These are phyloP conservation scores for Acacia concinna DNA, from an alignment of 331 rosid genomes.

Conservation along the genomic window DNA sequence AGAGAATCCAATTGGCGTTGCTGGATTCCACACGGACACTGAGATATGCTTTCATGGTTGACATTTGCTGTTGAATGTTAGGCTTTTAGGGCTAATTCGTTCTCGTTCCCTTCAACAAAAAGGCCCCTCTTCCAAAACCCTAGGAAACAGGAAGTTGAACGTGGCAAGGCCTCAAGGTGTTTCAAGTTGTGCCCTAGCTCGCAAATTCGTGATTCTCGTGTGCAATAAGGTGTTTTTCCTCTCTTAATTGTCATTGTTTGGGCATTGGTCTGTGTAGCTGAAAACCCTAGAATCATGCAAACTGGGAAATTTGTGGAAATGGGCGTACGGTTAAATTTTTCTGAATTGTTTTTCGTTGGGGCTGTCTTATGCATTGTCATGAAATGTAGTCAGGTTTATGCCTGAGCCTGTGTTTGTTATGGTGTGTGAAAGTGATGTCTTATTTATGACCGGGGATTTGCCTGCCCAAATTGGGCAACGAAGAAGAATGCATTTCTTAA, in stretches of 20 bases:
- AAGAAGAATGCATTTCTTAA: constrained; percentile 28
- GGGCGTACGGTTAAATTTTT: constrained; percentile 38
- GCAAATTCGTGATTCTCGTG: constrained; percentile 40
- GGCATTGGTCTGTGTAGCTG: constrained; percentile 34
- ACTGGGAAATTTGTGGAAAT: constrained; percentile 49
- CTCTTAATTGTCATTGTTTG: constrained; percentile 39
- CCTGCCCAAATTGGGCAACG: constrained; percentile 34
- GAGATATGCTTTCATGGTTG: constrained; percentile 54
- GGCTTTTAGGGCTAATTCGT: constrained; percentile 56
- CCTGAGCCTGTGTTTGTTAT: constrained; percentile 27
- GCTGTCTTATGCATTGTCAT: constrained; percentile 62
- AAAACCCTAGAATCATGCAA: constrained; percentile 83
- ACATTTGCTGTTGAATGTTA: constrained; percentile 51
- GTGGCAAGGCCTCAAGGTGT: constrained; percentile 30
- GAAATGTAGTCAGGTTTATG: constrained; percentile 37
- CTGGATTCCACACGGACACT: constrained; percentile 31
- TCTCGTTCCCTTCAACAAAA: constrained; percentile 32
- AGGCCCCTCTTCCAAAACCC: constrained; percentile 71
- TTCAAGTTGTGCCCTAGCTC: constrained; percentile 54
- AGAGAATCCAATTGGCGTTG: constrained; percentile 33
- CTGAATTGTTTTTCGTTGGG: constrained; percentile 27
- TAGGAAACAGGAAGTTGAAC: constrained; percentile 56
- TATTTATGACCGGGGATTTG: constrained; percentile 34
- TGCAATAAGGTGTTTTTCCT: constrained; percentile 59
- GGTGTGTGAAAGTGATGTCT: constrained; percentile 34